Percentiles rank a stretch among this genome's conserved stretches.
phyloP scores from a whole-genome alignment of 2,329 filamentous ascomycete genomes.

The Exophiala aquamarina region DNA sequence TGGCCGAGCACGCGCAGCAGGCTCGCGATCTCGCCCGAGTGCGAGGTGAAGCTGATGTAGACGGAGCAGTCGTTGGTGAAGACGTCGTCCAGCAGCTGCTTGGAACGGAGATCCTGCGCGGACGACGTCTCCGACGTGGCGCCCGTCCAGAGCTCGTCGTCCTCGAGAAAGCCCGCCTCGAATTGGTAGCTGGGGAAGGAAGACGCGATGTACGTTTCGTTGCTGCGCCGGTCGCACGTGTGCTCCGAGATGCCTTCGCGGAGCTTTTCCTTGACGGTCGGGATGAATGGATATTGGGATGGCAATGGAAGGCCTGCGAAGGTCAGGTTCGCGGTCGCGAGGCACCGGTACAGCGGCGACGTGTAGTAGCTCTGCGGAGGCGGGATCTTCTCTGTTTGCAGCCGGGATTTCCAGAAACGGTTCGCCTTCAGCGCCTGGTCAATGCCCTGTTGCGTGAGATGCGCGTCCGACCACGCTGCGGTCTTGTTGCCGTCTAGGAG shows the following conservation, averaged over 20 bases:
- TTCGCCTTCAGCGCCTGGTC: slow-evolving; percentile 51
- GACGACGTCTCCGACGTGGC: slow-evolving; percentile 49
- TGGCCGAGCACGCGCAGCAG: slow-evolving; percentile 50
- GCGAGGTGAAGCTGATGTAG: slow-evolving; percentile 56
- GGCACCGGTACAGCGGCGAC: slow-evolving; percentile 58
- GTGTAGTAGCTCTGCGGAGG: slow-evolving; percentile 57
- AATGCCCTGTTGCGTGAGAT: slow-evolving; percentile 53
- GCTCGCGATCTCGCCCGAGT: slow-evolving; percentile 60
- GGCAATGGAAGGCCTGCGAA: slow-evolving; percentile 52
- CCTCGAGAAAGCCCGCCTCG: slow-evolving; percentile 54
- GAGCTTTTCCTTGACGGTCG: slow-evolving; percentile 58
- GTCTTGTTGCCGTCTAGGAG: slow-evolving; percentile 57
- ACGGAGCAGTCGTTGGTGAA: slow-evolving; percentile 48
- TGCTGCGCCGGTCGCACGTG: slow-evolving; percentile 60
- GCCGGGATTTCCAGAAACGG: slow-evolving; percentile 50
- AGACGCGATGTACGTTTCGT: slow-evolving; percentile 46
- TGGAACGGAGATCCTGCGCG: slow-evolving; percentile 48
- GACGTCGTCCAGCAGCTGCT: slow-evolving; percentile 53
- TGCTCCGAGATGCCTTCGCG: slow-evolving; percentile 61
- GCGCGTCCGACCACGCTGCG: slow-evolving; percentile 58
- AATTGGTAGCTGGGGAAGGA: slow-evolving; percentile 53
- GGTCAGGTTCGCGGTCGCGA: slow-evolving; percentile 56
- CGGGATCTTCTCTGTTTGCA: slow-evolving; percentile 49
- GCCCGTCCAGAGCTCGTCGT: slow-evolving; percentile 54
- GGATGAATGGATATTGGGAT: slow-evolving; percentile 48